Base-by-base conservation (phyloP, 2,329 filamentous ascomycete species). In the Trichoderma guizhouense region DNA sequence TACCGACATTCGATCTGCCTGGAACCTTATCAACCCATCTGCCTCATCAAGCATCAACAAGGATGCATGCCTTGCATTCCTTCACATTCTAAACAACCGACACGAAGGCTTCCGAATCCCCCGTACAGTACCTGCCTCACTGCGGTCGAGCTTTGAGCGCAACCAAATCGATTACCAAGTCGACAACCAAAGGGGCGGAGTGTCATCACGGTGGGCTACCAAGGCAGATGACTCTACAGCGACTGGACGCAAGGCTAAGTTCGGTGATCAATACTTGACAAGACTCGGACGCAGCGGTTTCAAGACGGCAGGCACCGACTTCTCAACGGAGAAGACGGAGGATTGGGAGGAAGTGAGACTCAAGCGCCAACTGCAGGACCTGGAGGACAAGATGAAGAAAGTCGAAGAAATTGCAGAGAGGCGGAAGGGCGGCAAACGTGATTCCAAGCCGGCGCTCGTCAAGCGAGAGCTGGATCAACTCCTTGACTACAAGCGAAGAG, bases 301-400 rank as follows among this genome's bases (percentile, higher is more conserved):
- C 83, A 91, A 93, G 79, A 89, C 92, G 9, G 86, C 91, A 53
- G 96, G 96, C 30, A 99, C 96, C 1, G 95, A 99, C 83, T 98
- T 98, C 80, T 92, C 90, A 72, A 87, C 88, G 47, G 92, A 93
- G 74, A 93, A 94, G 80, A 93, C 92, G 73, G 95, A 97, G 78
- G 96, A 99, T 80, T 98, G 96, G 94, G 96, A 99, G 82, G 96
- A 98, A 82, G 96, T 98, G 58, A 89, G 95, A 69, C 86, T 99
- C 75, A 95, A 97, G 86, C 95, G 96, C 80, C 94, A 98, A 82
- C 88, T 99, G 36, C 88, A 90, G 28, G 95, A 98, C 77, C 85
- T 99, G 32, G 95, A 99, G 77, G 88, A 92, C 71, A 97, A 97
- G 85, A 92, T 98, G 74, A 90, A 91, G 43, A 91, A 92, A 72